These are phyloP conservation scores for Leccinum rimulosum DNA, from an alignment of 768 basidiomycete genomes.

Conservation along the genomic window DNA sequence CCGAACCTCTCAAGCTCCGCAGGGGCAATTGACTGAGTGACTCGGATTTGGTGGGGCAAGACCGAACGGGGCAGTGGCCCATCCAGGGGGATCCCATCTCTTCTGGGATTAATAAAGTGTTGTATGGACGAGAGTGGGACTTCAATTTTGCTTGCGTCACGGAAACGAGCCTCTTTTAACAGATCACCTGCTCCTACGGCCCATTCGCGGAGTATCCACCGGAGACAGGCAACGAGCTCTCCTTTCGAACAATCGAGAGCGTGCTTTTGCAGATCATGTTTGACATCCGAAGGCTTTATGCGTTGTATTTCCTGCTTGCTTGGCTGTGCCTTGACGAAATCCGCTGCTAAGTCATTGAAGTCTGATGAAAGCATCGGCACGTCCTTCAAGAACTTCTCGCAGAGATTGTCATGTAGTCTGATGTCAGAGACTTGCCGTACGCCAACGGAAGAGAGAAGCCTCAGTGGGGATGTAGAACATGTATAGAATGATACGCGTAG, in stretches of 20 bases:
- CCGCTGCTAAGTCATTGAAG: constrained; percentile 46
- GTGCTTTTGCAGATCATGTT: neutral
- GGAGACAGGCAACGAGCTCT: constrained; percentile 6
- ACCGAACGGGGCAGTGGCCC: constrained; percentile 75
- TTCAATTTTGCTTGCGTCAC: constrained; percentile 44
- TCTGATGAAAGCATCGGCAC: constrained; percentile 68
- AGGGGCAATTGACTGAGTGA: constrained; percentile 57
- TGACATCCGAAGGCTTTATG: neutral
- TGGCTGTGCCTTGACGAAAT: constrained; percentile 38
- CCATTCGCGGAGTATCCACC: neutral
- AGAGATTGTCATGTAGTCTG: neutral
- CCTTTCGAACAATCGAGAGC: constrained; percentile 1
- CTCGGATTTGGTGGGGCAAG: constrained; percentile 50
- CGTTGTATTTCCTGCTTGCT: neutral
- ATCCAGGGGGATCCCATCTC: constrained; percentile 57
- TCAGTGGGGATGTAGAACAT: neutral
- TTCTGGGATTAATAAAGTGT: constrained; percentile 55
- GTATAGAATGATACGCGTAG: neutral
- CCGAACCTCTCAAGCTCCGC: constrained; percentile 57
- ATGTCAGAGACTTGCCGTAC: neutral
- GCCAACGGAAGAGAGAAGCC: neutral
- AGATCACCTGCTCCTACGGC: neutral
- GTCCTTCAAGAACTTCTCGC: constrained; percentile 44
- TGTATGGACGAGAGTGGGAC: constrained; percentile 61
- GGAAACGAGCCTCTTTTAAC: constrained; percentile 37